Percentiles rank a stretch among this genome's conserved stretches.
Evolutionary conservation across 768 basidiomycete genomes (phyloP).

Genomic region (Floccularia luteovirens): DNA sequence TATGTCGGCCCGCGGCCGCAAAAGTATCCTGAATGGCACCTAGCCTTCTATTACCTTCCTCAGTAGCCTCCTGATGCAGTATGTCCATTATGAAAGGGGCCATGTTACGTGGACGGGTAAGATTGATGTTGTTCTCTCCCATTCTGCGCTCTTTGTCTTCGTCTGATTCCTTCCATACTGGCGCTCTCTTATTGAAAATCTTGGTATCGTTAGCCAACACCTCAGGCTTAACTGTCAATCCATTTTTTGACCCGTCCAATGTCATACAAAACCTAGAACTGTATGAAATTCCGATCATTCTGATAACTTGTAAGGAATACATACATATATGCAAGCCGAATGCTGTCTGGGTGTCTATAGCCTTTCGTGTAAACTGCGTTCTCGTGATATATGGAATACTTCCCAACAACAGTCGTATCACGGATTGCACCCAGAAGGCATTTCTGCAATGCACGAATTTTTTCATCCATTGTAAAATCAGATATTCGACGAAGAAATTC

Average conservation of each 20-base stretch:
- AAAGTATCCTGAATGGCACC: slow-evolving; percentile 20
- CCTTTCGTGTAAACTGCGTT: slow-evolving; percentile 44
- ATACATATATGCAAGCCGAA: slow-evolving; percentile 46
- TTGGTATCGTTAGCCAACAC: slow-evolving; percentile 15
- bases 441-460: slow-evolving; percentile 32
- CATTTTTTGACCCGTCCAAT: slow-evolving; percentile 58
- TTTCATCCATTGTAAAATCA: slow-evolving; percentile 11
- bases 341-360: slow-evolving; percentile 39
- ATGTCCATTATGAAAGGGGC: slow-evolving; percentile 38
- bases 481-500: slow-evolving; percentile 28
- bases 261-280: slow-evolving; percentile 35
- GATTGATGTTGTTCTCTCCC: slow-evolving; percentile 16
- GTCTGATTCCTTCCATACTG: slow-evolving; percentile 24
- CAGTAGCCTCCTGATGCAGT: slow-evolving; percentile 18
- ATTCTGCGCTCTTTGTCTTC: slow-evolving; percentile 10
- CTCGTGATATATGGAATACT: slow-evolving; percentile 51
- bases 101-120: slow-evolving; percentile 11
- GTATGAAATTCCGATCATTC: neutral
- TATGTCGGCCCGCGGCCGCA: slow-evolving; percentile 3
- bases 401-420: slow-evolving; percentile 38
- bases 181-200: slow-evolving; percentile 12
- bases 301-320: neutral
- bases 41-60: slow-evolving; percentile 12
- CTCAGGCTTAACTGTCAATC: slow-evolving; percentile 30
- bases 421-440: slow-evolving; percentile 44